Conservation (phyloP, 2,329 filamentous ascomycete species). For the Hymenoscyphus albidus region DNA sequence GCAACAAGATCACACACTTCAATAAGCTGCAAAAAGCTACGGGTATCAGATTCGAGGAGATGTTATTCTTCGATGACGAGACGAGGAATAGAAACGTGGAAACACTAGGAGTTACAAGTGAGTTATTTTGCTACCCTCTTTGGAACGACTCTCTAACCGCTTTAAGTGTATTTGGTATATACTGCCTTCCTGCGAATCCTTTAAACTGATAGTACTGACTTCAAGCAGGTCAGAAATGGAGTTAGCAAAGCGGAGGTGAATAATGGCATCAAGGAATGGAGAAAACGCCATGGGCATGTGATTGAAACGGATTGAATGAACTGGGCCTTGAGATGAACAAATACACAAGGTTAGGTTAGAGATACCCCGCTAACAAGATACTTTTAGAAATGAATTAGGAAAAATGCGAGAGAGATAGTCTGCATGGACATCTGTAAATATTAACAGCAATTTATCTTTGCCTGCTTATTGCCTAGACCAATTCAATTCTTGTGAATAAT, state of each 20-base stretch:
- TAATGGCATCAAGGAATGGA: slow-evolving; percentile 75
- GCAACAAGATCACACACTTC: slow-evolving; percentile 84
- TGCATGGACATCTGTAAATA: too few species aligned
- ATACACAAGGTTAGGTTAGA: background rate
- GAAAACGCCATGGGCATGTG: slow-evolving; percentile 49
- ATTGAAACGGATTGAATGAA: background rate
- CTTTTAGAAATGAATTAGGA: too few species aligned
- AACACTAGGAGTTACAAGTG: slow-evolving; percentile 54
- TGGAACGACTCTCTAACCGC: background rate
- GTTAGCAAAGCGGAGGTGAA: slow-evolving; percentile 75
- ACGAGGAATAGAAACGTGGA: slow-evolving; percentile 78
- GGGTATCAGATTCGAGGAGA: slow-evolving; percentile 70
- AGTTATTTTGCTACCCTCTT: background rate
- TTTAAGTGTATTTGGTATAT: slow-evolving; percentile 75
- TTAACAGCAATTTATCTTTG: too few species aligned
- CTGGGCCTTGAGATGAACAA: background rate
- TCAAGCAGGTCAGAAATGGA: slow-evolving; percentile 52
- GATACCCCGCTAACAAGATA: background rate
- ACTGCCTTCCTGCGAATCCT: background rate
- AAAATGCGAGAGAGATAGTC: too few species aligned
- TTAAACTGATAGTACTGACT: background rate
- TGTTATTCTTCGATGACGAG: slow-evolving; percentile 97
- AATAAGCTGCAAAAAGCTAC: slow-evolving; percentile 66
- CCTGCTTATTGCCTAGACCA: too few species aligned
- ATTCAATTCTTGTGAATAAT: too few species aligned